Percentiles rank a stretch among this genome's conserved stretches.
Conservation (phyloP, 1,139 yeast genomes). For the Saccharomyces hybrid region DNA sequence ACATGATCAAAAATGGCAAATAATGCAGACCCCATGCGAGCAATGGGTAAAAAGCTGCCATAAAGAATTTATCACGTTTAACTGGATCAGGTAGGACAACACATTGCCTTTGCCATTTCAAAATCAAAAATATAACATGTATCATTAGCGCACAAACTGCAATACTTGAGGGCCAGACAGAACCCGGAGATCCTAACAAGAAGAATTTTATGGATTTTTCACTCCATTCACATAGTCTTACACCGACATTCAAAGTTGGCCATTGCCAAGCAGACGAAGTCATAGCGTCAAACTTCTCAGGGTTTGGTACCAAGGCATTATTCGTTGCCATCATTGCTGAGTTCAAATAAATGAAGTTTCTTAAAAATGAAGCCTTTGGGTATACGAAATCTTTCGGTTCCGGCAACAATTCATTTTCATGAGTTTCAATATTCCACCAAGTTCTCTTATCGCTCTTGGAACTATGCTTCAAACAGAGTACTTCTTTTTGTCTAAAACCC, state of each 20-base stretch:
- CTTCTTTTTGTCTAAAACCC: conserved; percentile 99
- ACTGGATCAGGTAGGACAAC: conserved; percentile 48
- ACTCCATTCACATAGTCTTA: conserved; percentile 95
- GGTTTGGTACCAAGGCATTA: conserved; percentile 91
- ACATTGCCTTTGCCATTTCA: conserved; percentile 93
- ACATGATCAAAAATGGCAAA: conserved; percentile 88
- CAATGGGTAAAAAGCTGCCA: conserved; percentile 88
- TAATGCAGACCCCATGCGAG: conserved; percentile 94
- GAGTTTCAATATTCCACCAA: conserved; percentile 96
- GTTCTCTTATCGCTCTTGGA: conserved; percentile 84
- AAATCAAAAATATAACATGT: conserved; percentile 49
- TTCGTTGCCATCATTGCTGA: conserved; percentile 99
- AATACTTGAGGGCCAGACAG: conserved; percentile 82
- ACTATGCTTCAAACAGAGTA: conserved; percentile 72
- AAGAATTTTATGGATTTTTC: conserved; percentile 73
- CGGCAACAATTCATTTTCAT: conserved; percentile 68
- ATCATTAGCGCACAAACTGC: conserved; percentile 59
- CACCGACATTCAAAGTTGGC: conserved; percentile 90
- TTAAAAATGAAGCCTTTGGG: conserved; percentile 77
- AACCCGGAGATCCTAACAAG: conserved; percentile 88
- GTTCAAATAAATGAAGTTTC: conserved; percentile 87
- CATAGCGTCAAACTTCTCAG: conserved; percentile 83
- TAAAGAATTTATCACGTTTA: conserved; percentile 41
- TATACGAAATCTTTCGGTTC: conserved; percentile 60
- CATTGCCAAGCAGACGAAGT: conserved; percentile 97